Percentiles rank a stretch among this genome's conserved stretches.
Conservation (phyloP, 208 protist species). For the Borovskyia barvae region DNA sequence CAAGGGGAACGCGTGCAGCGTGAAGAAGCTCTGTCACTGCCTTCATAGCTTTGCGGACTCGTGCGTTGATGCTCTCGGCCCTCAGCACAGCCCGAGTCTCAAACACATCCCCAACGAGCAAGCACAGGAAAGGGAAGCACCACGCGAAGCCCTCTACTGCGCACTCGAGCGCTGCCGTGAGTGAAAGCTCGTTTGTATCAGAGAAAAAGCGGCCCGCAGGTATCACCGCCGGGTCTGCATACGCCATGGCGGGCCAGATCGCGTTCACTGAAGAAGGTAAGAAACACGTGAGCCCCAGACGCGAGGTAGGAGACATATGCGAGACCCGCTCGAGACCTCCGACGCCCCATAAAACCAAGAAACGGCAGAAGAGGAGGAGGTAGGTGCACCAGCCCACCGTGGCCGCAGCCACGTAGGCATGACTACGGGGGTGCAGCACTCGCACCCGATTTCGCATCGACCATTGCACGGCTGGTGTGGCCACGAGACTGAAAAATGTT, state of each 20-base stretch:
- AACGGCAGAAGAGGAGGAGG: conserved; percentile 27
- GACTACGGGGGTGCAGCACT: conserved; percentile 34
- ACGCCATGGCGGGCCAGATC: conserved; percentile 1
- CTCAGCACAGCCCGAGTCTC: conserved; percentile 32
- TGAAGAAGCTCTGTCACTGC: conserved; percentile 20
- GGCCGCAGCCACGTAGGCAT: conserved; percentile 56
- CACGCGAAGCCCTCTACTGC: conserved; percentile 48
- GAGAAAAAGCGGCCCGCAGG: neutral
- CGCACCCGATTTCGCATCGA: conserved; percentile 54
- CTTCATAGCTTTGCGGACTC: conserved; percentile 19
- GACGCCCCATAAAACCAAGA: conserved; percentile 25
- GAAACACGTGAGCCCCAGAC: conserved; percentile 20
- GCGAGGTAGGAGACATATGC: conserved; percentile 5
- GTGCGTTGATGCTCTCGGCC: conserved; percentile 7
- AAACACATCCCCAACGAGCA: conserved; percentile 47
- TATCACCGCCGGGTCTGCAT: neutral
- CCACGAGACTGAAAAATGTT: conserved; percentile 42
- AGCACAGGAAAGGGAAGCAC: conserved; percentile 45
- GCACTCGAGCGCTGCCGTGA: conserved; percentile 30
- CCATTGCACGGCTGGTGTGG: conserved; percentile 52
- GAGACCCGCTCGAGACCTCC: conserved; percentile 17
- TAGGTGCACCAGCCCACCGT: conserved; percentile 69
- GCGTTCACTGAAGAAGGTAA: conserved; percentile 11
- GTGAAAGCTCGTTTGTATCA: neutral
- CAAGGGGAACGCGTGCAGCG: neutral